Evolutionary conservation across 164 flowering plant species (phyloP), one percentile per base, ranked within the genome.

Genomic region (Stephania japonica): DNA sequence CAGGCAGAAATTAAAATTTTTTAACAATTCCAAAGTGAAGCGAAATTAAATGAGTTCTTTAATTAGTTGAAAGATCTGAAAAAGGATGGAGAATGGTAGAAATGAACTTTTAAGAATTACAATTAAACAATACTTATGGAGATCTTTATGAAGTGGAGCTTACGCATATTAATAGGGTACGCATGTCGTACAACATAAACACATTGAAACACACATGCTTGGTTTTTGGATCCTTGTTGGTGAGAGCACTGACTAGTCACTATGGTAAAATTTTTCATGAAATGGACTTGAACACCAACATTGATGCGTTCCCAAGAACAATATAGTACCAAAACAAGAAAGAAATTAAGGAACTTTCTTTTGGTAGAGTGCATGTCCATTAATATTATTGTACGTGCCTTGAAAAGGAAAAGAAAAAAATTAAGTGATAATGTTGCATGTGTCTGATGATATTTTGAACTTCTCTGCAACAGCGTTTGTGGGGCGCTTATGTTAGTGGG

Each of bases 401-500:
- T 32, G 38, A 32, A 32, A 32, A 32, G 59, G 19, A 14, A 50
- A 50, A 10, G 14, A 50, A 13, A 50, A 50, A 13, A 13, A 19
- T 14, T 59, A 19, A 8, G 24, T 59, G 64, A 59, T 5, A 18
- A 19, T 56, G 23, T 24, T 43, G n/a, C n/a, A n/a, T n/a, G 21
- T n/a, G 18, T 47, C 10, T 47, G 53, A 47, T 47, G 53, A 47
- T 12, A 14, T 43, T 23, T 47, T 6, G 6, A 38, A 9, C n/a
- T 10, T 32, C 11, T 65, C 6, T n/a, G 5, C 53, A n/a, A 78
- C 84, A 86, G 89, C 70, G 73, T 82, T 73, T 82, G 83, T 65
- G 89, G 89, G 66, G 84, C 78, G 42, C 16, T 81, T 7, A 59
- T 85, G 81, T 73, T 86, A 42, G 82, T 82, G 78, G 80, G 75